phyloP scores from a whole-genome alignment of 208 protist species.

The Leishmania aethiopica region DNA sequence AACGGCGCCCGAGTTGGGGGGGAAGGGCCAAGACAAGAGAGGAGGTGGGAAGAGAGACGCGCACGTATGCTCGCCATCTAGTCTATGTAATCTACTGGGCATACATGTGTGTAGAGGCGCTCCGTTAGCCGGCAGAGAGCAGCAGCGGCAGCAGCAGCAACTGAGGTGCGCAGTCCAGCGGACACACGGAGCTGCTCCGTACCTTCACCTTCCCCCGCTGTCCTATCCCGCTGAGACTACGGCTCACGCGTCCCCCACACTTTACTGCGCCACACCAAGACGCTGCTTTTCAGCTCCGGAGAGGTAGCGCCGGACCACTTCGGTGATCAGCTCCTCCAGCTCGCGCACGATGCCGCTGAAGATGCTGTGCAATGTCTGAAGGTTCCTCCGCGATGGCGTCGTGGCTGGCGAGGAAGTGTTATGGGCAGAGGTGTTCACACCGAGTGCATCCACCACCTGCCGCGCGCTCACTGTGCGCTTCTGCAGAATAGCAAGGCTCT shows the following conservation, averaged over 20 bases:
- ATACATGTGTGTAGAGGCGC: constrained; percentile 1
- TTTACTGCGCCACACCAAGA: constrained; percentile 35
- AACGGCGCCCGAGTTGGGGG: neutral
- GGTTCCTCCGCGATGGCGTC: constrained; percentile 16
- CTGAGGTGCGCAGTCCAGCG: neutral
- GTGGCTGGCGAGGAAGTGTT: neutral
- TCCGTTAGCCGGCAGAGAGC: neutral
- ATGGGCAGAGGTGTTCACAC: constrained; percentile 19
- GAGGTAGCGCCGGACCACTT: constrained; percentile 53
- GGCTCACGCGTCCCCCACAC: neutral
- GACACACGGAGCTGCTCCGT: neutral
- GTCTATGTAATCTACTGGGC: neutral
- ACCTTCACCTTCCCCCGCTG: neutral
- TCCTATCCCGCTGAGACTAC: neutral
- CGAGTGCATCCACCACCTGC: constrained; percentile 71
- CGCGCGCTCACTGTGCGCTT: constrained; percentile 58
- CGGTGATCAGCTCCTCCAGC: constrained; percentile 52
- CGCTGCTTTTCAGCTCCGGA: constrained; percentile 72
- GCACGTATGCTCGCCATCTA: neutral
- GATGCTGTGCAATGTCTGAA: constrained; percentile 42
- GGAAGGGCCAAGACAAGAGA: neutral
- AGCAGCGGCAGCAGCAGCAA: neutral
- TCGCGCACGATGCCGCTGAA: constrained; percentile 63
- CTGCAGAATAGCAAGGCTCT: constrained; percentile 60
- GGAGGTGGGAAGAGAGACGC: neutral